Evolutionary conservation across 129 eudicot species (phyloP), one percentile per base, ranked within the genome.

Genomic region (Artemisia argyi): DNA sequence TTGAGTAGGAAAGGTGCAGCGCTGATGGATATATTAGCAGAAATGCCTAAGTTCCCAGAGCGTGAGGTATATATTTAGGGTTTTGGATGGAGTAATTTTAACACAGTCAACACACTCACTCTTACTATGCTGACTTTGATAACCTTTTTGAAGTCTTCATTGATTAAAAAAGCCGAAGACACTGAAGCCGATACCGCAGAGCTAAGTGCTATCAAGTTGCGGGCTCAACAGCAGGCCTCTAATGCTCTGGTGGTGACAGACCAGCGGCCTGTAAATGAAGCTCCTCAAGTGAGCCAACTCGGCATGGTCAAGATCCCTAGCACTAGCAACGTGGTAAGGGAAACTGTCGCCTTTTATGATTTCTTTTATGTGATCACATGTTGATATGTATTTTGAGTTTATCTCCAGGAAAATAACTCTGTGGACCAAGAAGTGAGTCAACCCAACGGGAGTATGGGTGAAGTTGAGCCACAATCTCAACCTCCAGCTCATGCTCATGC

Each of bases 41-140:
- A 94, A 84, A 94, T 94, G 99, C 99, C 99, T 14, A 90, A 90
- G 78, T 94, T 94, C 79, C 99, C 99, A 24, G 99, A 90, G 72
- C 88, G 99, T 30, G 86, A 94, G 97, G 99, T 90, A 78, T 90
- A 78, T 42, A 20, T 72, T 30, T 75, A n/a, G 65, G 54, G n/a
- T 66, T 32, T 73, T 15, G 11, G 51, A 6, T 30, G 11, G 48
- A n/a, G 8, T 64, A 11, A 19, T 52, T 51, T 46, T 14, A 44
- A 22, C 11, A 39, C 46, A 7, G 46, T 39, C 2, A 39, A 39
- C 65, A 58, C 63, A 46, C 61, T 62, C 50, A 42, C 24, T 69
- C 15, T 55, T 61, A 61, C 53, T 68, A 73, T 54, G 66, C 69
- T 80, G 74, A 87, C 63, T 56, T 26, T 75, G 49, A 24, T 67